Conservation (phyloP, 805 yeast species). For the Candida germanica region DNA sequence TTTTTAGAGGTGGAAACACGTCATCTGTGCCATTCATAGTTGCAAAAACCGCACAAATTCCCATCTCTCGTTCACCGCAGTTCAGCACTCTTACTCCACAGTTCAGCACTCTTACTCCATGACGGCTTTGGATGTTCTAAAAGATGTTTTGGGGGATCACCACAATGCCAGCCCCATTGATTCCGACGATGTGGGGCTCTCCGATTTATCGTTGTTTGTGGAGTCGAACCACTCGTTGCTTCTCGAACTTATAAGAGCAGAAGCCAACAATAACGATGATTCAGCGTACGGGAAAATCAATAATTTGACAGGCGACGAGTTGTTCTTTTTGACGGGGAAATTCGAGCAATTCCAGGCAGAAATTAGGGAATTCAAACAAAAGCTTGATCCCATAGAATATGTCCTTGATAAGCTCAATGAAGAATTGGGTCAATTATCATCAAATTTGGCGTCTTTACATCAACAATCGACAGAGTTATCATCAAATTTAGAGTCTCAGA, state of each 20-base stretch:
- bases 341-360: conserved; percentile 23
- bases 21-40: no score
- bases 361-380: conserved; percentile 27
- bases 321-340: conserved; percentile 9
- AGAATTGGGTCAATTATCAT: conserved; percentile 38
- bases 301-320: conserved; percentile 3
- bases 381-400: conserved; percentile 48
- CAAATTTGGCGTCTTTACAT: conserved; percentile 31
- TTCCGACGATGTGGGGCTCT: no score
- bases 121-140: background rate
- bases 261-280: conserved; percentile 3
- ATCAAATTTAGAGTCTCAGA: conserved; percentile 24
- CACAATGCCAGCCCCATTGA: no score
- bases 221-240: background rate
- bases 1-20: no score
- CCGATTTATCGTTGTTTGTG: no score
- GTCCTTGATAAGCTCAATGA: conserved; percentile 55
- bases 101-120: no score
- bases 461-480: conserved; percentile 32
- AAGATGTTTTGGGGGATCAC: background rate
- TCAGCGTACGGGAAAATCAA: background rate
- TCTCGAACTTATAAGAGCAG: conserved; percentile 4
- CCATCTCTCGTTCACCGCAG: no score
- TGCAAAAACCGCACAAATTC: no score
- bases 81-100: no score